These are phyloP conservation scores for Zasmidium cellare DNA, from an alignment of 2,329 filamentous ascomycete genomes.

Conservation along the genomic window DNA sequence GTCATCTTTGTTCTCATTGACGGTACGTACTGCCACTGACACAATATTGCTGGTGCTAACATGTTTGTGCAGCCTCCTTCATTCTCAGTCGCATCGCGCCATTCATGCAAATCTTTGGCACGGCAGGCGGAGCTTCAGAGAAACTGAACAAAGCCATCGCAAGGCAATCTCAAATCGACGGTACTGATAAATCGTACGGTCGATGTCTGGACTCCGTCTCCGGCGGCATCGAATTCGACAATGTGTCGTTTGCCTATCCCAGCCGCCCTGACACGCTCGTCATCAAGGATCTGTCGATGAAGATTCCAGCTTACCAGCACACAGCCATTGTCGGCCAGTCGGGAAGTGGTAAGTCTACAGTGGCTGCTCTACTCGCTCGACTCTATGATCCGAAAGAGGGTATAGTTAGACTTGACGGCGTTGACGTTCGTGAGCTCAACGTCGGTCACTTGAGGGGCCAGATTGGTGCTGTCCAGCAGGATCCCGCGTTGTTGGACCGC, in stretches of 20 bases:
- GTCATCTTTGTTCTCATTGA: slow-evolving; percentile 59
- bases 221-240: slow-evolving; percentile 35
- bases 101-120: slow-evolving; percentile 52
- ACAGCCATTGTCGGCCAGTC: slow-evolving; percentile 47
- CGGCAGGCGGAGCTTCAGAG: slow-evolving; percentile 55
- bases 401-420: slow-evolving; percentile 38
- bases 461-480: slow-evolving; percentile 49
- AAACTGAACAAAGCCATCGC: slow-evolving; percentile 62
- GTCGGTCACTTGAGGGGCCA: slow-evolving; percentile 36
- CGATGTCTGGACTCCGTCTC: neutral
- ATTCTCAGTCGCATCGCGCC: slow-evolving; percentile 49
- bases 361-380: slow-evolving; percentile 38
- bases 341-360: slow-evolving; percentile 45
- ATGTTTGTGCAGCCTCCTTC: slow-evolving; percentile 36
- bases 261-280: slow-evolving; percentile 42
- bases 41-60: too few species aligned
- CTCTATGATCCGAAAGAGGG: slow-evolving; percentile 41
- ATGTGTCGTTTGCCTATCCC: slow-evolving; percentile 45
- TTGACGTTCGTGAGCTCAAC: slow-evolving; percentile 36
- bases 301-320: slow-evolving; percentile 34
- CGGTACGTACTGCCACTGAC: slow-evolving; percentile 26
- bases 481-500: slow-evolving; percentile 52
- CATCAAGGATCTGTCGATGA: slow-evolving; percentile 39
- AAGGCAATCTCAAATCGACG: slow-evolving; percentile 41
- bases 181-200: slow-evolving; percentile 30